phyloP scores from a whole-genome alignment of 345 rosid species.

The Xanthoceras sorbifolium region DNA sequence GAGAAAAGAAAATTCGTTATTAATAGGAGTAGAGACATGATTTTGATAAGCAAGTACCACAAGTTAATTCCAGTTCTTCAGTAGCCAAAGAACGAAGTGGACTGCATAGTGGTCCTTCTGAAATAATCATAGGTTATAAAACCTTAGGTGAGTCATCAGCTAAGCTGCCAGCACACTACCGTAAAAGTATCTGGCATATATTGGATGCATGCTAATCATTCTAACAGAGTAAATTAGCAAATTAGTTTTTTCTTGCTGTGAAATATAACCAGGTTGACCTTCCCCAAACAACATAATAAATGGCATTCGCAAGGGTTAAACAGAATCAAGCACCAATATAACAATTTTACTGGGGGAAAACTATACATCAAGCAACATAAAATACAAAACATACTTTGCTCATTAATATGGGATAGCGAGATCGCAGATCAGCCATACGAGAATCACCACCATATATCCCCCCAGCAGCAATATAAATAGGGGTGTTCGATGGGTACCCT shows the following conservation, averaged over 20 bases:
- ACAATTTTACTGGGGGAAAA: background rate
- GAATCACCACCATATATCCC: slow-evolving; percentile 88
- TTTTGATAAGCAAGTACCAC: background rate
- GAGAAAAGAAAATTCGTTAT: background rate
- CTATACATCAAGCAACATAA: slow-evolving; percentile 8
- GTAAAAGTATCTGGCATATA: background rate
- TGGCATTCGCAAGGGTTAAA: background rate
- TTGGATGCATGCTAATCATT: background rate
- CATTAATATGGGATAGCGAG: slow-evolving; percentile 71
- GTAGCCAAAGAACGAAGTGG: background rate
- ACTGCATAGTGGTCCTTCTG: background rate
- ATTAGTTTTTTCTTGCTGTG: background rate
- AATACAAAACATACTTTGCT: slow-evolving; percentile 56
- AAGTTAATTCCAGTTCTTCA: background rate
- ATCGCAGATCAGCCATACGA: slow-evolving; percentile 57
- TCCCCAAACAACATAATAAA: background rate
- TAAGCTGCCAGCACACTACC: background rate
- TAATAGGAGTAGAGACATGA: background rate
- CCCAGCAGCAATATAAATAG: slow-evolving; percentile 89
- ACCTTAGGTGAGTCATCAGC: background rate
- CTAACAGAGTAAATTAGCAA: background rate
- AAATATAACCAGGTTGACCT: background rate
- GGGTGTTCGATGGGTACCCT: slow-evolving; percentile 76
- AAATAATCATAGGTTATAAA: background rate
- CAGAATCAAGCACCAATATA: background rate